Evolutionary conservation across 441 rosid genomes (phyloP).

Genomic region (Mallotus repandus): DNA sequence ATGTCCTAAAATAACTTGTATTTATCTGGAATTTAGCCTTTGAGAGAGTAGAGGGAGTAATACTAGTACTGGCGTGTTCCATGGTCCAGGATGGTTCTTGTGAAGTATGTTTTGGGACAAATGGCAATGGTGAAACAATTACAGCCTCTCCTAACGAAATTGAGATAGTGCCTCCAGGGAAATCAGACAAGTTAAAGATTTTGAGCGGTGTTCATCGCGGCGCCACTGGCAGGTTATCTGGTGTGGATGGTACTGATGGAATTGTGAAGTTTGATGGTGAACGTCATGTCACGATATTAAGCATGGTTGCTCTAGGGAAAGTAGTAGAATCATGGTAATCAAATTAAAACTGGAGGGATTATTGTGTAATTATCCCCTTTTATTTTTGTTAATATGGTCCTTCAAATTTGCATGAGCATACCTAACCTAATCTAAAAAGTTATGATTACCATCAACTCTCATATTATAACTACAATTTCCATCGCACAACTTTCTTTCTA

Average conservation of each 20-base stretch:
- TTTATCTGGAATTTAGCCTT: background rate
- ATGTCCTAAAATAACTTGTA: slow-evolving; percentile 26
- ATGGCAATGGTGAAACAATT: slow-evolving; percentile 62
- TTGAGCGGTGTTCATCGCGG: slow-evolving; percentile 84
- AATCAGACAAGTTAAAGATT: slow-evolving; percentile 77
- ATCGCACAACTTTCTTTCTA: no score
- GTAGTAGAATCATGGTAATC: slow-evolving; percentile 29
- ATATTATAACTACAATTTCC: no score
- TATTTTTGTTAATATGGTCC: no score
- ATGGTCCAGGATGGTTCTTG: slow-evolving; percentile 77
- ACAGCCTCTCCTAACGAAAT: slow-evolving; percentile 52
- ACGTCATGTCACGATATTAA: slow-evolving; percentile 88
- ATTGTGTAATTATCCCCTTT: no score
- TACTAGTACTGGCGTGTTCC: background rate
- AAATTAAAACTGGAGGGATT: no score
- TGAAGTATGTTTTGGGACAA: slow-evolving; percentile 62
- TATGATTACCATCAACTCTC: no score
- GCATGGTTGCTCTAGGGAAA: slow-evolving; percentile 72
- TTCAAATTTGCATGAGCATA: no score
- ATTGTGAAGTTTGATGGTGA: slow-evolving; percentile 83
- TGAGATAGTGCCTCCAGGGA: slow-evolving; percentile 72
- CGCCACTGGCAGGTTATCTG: slow-evolving; percentile 76
- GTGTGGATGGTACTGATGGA: slow-evolving; percentile 92
- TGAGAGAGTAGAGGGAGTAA: background rate
- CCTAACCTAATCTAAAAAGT: no score